Conservation (phyloP, 2,329 filamentous ascomycete genomes). For the Aphanoascus verrucosus region DNA sequence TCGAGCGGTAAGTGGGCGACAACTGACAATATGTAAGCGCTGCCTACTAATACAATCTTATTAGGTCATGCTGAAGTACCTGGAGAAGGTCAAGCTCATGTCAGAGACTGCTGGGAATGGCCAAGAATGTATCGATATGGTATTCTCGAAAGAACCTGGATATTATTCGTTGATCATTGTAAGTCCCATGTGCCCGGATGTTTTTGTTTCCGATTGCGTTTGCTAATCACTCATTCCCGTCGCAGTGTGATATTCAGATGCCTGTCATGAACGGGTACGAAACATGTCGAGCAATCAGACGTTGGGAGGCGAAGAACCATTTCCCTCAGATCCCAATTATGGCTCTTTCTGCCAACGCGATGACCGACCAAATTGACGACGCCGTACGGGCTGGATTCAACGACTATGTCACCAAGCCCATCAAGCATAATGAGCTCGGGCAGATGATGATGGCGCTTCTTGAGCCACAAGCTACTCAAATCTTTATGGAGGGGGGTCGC, state of each 20-base stretch:
- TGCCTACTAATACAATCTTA: neutral
- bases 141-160: conserved; percentile 37
- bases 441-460: conserved; percentile 42
- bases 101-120: conserved; percentile 39
- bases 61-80: conserved; percentile 40
- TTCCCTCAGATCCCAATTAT: conserved; percentile 41
- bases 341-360: conserved; percentile 41
- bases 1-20: conserved; percentile 30
- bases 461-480: conserved; percentile 30
- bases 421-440: conserved; percentile 40
- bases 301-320: conserved; percentile 37
- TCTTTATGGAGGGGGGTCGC: conserved; percentile 36
- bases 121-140: conserved; percentile 40
- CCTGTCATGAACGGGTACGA: conserved; percentile 42
- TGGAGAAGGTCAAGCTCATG: conserved; percentile 39
- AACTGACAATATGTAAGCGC: neutral
- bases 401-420: conserved; percentile 42
- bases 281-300: conserved; percentile 38
- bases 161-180: conserved; percentile 42
- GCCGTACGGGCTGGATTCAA: conserved; percentile 40
- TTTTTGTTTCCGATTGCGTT: neutral
- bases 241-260: conserved; percentile 42
- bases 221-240: neutral
- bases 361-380: conserved; percentile 41
- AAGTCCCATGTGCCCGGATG: conserved; percentile 16